phyloP scores from a whole-genome alignment of 192 early-diverging fungal species.

The Backusella westeae region DNA sequence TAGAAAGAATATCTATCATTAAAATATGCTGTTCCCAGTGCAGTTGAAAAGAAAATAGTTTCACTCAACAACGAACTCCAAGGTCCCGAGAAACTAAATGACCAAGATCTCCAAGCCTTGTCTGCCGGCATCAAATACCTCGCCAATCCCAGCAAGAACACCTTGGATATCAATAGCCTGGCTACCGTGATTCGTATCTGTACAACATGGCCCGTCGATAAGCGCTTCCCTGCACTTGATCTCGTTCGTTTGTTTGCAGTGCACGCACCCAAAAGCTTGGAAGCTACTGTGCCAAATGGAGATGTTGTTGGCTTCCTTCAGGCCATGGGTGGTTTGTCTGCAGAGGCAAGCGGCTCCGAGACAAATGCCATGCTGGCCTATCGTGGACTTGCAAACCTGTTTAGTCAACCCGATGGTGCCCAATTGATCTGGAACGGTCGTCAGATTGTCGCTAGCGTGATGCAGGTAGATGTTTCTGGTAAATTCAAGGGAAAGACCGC shows the following conservation, averaged over 20 bases:
- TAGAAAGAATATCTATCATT: conserved; percentile 61
- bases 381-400: conserved; percentile 73
- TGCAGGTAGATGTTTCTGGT: conserved; percentile 37
- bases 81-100: background rate
- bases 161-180: conserved; percentile 31
- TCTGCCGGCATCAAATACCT: conserved; percentile 44
- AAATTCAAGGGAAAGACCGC: conserved; percentile 24
- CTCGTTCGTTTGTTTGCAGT: conserved; percentile 71
- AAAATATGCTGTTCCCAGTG: conserved; percentile 63
- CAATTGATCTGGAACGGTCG: conserved; percentile 32
- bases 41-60: conserved; percentile 72
- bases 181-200: conserved; percentile 50
- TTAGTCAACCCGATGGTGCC: conserved; percentile 49
- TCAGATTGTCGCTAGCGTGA: conserved; percentile 13
- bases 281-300: conserved; percentile 45
- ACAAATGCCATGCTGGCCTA: conserved; percentile 79
- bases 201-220: conserved; percentile 63
- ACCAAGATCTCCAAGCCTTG: conserved; percentile 11
- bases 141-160: conserved; percentile 23
- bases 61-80: conserved; percentile 61
- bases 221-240: conserved; percentile 84
- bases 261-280: conserved; percentile 37
- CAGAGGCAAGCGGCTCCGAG: conserved; percentile 41
- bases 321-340: conserved; percentile 32
- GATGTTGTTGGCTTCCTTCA: conserved; percentile 41